These are phyloP conservation scores for Claviceps paspali DNA, from an alignment of 2,329 filamentous ascomycete genomes.

Conservation along the genomic window DNA sequence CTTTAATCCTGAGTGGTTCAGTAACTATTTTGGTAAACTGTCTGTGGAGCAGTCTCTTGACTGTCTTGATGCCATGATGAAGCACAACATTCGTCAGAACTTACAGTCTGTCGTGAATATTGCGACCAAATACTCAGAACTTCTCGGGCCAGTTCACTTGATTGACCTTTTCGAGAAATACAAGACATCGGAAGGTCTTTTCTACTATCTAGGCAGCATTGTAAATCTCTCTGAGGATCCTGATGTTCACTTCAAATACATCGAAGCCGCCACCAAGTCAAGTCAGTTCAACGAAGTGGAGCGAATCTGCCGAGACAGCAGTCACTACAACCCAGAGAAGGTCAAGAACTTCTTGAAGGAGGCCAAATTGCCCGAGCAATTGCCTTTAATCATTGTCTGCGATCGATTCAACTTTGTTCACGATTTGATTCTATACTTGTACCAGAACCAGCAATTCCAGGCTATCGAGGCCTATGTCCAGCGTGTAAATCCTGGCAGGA, in stretches of 20 bases:
- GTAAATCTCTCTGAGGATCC: slow-evolving; percentile 92
- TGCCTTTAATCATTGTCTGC: slow-evolving; percentile 95
- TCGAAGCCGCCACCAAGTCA: slow-evolving; percentile 90
- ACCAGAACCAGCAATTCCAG: slow-evolving; percentile 98
- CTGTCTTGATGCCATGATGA: slow-evolving; percentile 91
- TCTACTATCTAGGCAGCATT: slow-evolving; percentile 95
- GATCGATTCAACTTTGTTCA: slow-evolving; percentile 99
- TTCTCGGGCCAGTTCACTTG: slow-evolving; percentile 71
- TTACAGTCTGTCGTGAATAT: slow-evolving; percentile 88
- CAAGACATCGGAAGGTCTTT: slow-evolving; percentile 89
- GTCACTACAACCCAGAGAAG: slow-evolving; percentile 80
- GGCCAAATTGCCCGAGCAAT: slow-evolving; percentile 76
- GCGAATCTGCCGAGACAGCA: slow-evolving; percentile 90
- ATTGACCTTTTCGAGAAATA: slow-evolving; percentile 97
- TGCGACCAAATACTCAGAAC: slow-evolving; percentile 93
- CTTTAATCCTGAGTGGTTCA: slow-evolving; percentile 81
- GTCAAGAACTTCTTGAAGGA: slow-evolving; percentile 99
- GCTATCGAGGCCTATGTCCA: slow-evolving; percentile 98
- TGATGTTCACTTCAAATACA: slow-evolving; percentile 98
- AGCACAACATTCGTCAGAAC: slow-evolving; percentile 92
- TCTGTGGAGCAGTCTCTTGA: slow-evolving; percentile 92
- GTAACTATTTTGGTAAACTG: slow-evolving; percentile 83
- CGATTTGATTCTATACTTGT: slow-evolving; percentile 87
- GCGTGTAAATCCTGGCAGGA: slow-evolving; percentile 81
- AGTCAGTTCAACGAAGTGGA: slow-evolving; percentile 91